Evolutionary conservation across 495 filamentous ascomycete genomes (phyloP).

Genomic region (Beverwykella pulmonaria): DNA sequence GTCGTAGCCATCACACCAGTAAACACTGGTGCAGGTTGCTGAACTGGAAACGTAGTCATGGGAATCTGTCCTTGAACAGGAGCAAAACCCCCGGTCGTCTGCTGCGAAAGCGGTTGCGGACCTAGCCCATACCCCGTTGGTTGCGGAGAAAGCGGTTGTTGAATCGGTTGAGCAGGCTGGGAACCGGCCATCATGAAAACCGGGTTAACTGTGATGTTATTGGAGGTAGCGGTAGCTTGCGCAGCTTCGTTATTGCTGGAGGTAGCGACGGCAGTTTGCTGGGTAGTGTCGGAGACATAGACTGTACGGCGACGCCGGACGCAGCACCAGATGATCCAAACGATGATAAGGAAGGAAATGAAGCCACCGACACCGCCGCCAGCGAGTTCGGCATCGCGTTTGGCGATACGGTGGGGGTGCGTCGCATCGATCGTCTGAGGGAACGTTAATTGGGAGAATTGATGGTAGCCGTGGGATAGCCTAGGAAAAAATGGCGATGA

Average conservation of each 20-base stretch:
- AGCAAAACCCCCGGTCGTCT: not conserved
- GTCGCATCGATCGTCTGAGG: not conserved
- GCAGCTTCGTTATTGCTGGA: slow-evolving; percentile 1
- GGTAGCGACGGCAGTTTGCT: slow-evolving; percentile 1
- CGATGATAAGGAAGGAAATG: not conserved
- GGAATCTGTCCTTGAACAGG: not conserved
- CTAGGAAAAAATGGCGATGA: not conserved
- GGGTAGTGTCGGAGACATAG: slow-evolving; percentile 1
- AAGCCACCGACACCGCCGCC: slow-evolving; percentile 2
- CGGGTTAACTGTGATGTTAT: slow-evolving; percentile 6
- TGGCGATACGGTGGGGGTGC: not conserved
- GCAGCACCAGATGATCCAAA: slow-evolving; percentile 4
- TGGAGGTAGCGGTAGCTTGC: not conserved
- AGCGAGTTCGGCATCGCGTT: not conserved
- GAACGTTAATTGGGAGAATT: not conserved
- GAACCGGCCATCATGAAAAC: not conserved
- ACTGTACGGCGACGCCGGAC: not conserved
- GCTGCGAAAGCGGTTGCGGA: not conserved
- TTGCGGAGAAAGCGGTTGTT: not conserved
- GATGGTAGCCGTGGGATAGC: not conserved
- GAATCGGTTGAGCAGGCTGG: too few species aligned
- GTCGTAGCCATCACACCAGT: not conserved
- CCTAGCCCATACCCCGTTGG: not conserved
- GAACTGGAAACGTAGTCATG: not conserved
- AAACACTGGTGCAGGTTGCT: not conserved